These are phyloP conservation scores for Thymus mandschuricus DNA, from an alignment of 257 asterid genomes.

Conservation along the genomic window DNA sequence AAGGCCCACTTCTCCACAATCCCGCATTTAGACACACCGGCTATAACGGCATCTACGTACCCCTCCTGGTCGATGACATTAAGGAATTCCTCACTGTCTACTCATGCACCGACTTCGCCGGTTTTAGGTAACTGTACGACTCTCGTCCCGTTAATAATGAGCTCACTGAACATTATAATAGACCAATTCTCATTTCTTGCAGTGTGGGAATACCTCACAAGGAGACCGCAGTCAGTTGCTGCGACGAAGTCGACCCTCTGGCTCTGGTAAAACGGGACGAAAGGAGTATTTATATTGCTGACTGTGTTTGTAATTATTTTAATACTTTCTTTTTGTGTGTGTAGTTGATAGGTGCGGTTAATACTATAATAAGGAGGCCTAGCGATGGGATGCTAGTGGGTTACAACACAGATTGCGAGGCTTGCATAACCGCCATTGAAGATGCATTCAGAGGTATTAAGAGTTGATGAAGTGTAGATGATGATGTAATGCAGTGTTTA, in stretches of 20 bases:
- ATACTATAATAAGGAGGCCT: slow-evolving; percentile 66
- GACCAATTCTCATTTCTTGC: not conserved
- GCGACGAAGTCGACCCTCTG: slow-evolving; percentile 75
- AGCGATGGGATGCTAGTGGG: slow-evolving; percentile 64
- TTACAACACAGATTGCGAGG: slow-evolving; percentile 76
- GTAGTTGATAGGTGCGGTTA: slow-evolving; percentile 72
- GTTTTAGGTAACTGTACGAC: slow-evolving; percentile 53
- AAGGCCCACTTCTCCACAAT: slow-evolving; percentile 76
- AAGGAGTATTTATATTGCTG: no score
- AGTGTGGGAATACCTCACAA: slow-evolving; percentile 82
- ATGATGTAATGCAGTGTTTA: no score
- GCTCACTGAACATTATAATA: no score
- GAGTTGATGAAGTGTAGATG: no score
- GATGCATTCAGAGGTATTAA: slow-evolving; percentile 57
- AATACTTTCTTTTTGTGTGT: not conserved
- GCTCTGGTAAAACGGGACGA: slow-evolving; percentile 52
- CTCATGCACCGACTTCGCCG: slow-evolving; percentile 63
- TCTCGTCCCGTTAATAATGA: no score
- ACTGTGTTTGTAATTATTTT: no score
- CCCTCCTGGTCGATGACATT: slow-evolving; percentile 63
- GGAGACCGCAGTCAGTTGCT: slow-evolving; percentile 65
- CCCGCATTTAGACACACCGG: slow-evolving; percentile 63
- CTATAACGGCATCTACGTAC: slow-evolving; percentile 71
- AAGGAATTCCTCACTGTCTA: slow-evolving; percentile 63
- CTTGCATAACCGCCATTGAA: slow-evolving; percentile 69